Conservation (phyloP, 108 stramenopile species). For the Aurantiochytrium sp. region DNA sequence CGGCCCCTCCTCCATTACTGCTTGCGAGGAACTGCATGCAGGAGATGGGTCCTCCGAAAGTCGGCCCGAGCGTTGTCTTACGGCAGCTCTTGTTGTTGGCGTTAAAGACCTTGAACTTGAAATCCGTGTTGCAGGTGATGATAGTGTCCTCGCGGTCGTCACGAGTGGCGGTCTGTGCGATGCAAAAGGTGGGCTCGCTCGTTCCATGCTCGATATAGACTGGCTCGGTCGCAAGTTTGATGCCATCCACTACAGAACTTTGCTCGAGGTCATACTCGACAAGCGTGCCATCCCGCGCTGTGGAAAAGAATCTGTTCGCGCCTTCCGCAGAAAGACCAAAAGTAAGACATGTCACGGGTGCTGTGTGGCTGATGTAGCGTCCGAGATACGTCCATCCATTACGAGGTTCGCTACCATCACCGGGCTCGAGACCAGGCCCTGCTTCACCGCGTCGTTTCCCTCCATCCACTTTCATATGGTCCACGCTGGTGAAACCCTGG, state of each 20-base stretch:
- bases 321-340: conserved; percentile 47
- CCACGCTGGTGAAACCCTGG: neutral
- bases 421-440: neutral
- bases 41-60: conserved; percentile 46
- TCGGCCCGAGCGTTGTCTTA: conserved; percentile 45
- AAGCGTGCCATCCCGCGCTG: conserved; percentile 41
- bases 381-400: conserved; percentile 25
- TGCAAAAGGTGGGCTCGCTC: conserved; percentile 36
- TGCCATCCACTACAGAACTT: conserved; percentile 13
- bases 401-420: neutral
- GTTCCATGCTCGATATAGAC: conserved; percentile 34
- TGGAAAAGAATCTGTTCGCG: conserved; percentile 35
- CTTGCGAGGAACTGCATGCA: neutral
- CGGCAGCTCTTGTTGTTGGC: conserved; percentile 43
- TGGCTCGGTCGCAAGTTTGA: conserved; percentile 4
- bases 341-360: conserved; percentile 40
- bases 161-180: conserved; percentile 42
- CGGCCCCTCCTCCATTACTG: neutral
- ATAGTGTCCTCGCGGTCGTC: conserved; percentile 51
- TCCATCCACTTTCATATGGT: neutral
- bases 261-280: conserved; percentile 47
- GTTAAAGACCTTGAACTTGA: conserved; percentile 51
- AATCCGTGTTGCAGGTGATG: conserved; percentile 43
- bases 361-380: conserved; percentile 19
- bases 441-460: neutral